Evolutionary conservation across 768 basidiomycete species (phyloP).

Genomic region (Termitomyces sp.): DNA sequence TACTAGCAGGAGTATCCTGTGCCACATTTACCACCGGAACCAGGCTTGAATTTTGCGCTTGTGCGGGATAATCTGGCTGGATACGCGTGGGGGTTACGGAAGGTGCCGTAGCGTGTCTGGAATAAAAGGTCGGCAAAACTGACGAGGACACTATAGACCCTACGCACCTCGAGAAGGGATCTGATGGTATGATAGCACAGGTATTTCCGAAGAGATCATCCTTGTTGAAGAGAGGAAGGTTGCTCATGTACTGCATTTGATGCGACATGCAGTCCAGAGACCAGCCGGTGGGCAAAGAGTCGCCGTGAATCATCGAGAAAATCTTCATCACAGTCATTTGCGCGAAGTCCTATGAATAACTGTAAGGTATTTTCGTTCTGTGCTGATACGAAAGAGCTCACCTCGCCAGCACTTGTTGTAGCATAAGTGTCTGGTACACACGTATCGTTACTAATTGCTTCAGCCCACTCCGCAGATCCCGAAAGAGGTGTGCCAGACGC

Average conservation of each 20-base stretch:
- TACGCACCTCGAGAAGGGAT: slow-evolving; percentile 10
- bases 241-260: slow-evolving; percentile 22
- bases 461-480: slow-evolving; percentile 16
- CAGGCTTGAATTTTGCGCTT: neutral
- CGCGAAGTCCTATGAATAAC: slow-evolving; percentile 24
- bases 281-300: slow-evolving; percentile 22
- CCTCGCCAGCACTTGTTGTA: slow-evolving; percentile 22
- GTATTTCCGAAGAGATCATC: slow-evolving; percentile 24
- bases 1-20: neutral
- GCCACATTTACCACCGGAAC: slow-evolving; percentile 1
- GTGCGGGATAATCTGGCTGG: slow-evolving; percentile 2
- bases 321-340: slow-evolving; percentile 24
- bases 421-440: slow-evolving; percentile 30
- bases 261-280: slow-evolving; percentile 23
- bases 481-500: slow-evolving; percentile 16
- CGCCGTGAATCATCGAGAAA: slow-evolving; percentile 20
- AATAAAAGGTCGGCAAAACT: neutral
- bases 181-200: slow-evolving; percentile 16
- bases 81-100: slow-evolving; percentile 3
- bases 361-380: neutral
- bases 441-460: slow-evolving; percentile 20
- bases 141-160: neutral
- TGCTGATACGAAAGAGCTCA: slow-evolving; percentile 5
- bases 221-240: slow-evolving; percentile 20
- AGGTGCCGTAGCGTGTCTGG: slow-evolving; percentile 12